A percentile compares a stretch with the other conserved stretches of the same genome.
Conservation (phyloP, 148 eudicot genomes). For the Cornus florida region DNA sequence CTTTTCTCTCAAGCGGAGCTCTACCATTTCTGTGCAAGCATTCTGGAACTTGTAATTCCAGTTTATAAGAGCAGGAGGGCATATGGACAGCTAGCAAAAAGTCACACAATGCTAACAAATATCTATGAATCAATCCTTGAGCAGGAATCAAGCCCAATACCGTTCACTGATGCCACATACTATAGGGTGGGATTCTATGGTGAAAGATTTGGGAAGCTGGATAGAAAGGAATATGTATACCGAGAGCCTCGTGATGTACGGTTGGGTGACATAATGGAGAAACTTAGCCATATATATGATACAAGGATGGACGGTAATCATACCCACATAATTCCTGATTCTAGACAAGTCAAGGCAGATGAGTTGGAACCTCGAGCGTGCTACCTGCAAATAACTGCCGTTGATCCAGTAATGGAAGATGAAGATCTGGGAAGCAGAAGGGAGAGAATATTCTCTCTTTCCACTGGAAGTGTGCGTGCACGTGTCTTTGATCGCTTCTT, state of each 20-base stretch:
- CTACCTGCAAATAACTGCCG: slow-evolving; percentile 97
- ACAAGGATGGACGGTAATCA: slow-evolving; percentile 87
- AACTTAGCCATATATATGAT: slow-evolving; percentile 94
- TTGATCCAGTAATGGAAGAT: slow-evolving; percentile 99
- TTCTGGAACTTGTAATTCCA: slow-evolving; percentile 95
- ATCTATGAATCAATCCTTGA: slow-evolving; percentile 96
- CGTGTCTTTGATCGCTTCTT: slow-evolving; percentile 95
- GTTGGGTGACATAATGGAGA: slow-evolving; percentile 99
- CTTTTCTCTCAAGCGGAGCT: slow-evolving; percentile 98
- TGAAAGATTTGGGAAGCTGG: slow-evolving; percentile 86
- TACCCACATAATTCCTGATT: slow-evolving; percentile 90
- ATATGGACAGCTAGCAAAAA: slow-evolving; percentile 96
- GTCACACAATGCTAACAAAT: slow-evolving; percentile 94
- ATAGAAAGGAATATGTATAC: slow-evolving; percentile 84
- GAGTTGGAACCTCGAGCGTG: slow-evolving; percentile 91
- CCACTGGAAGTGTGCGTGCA: slow-evolving; percentile 95
- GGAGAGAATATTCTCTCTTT: slow-evolving; percentile 93
- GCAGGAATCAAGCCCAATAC: slow-evolving; percentile 99
- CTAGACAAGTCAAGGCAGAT: slow-evolving; percentile 94
- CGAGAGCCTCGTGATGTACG: slow-evolving; percentile 97
- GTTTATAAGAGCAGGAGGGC: slow-evolving; percentile 95
- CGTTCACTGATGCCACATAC: slow-evolving; percentile 95
- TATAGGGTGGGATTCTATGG: slow-evolving; percentile 99
- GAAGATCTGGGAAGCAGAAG: slow-evolving; percentile 98
- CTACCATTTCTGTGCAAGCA: slow-evolving; percentile 92